Base-by-base conservation (phyloP, 2,329 filamentous ascomycete species). In the Erysiphe neolycopersici region DNA sequence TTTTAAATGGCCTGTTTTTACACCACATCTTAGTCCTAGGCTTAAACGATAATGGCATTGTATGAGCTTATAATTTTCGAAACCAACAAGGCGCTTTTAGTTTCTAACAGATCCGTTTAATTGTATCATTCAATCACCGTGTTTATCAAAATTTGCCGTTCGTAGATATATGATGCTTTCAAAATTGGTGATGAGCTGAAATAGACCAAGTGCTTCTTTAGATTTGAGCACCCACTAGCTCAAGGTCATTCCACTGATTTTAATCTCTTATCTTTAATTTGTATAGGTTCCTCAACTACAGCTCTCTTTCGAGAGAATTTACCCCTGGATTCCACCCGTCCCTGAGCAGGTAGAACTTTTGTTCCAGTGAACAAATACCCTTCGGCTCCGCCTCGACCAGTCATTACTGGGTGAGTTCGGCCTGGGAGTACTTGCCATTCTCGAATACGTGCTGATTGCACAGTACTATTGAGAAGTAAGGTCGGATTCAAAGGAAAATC, bases 371-470 rank as follows among this genome's bases (percentile, higher is more conserved):
- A 84, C 3, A 98, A 58, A 58, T 82, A 98, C 0, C 89, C 89
- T 55, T 95, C 87, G 0, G 83, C 74, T 0, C 87, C 87, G 17
- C 89, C 89, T 36, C 71, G 69, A 33, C 75, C 75, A 47, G 81
- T 93, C 89, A 98, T 98, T 44, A 91, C 60, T 6, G 89, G 89
- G 62, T 98, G 89, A 43, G 89, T 95, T 44, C 89, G 66, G 0
- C 83, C 81, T 0, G 89, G 89, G 40, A 98, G 60, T 1, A 94
- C 85, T 63, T 98, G 89, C 81, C 83, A 95, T 43, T 72, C 67
- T 48, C 79, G 68, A 5, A 79, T 76, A 13, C 82, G 68, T 41
- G 77, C 80, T 2, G 76, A 89, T 61, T 95, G 85, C 43, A 98
- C 65, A 12, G 69, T 73, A 0, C 82, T 75, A 0, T 77, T 81